phyloP scores from a whole-genome alignment of 2,329 filamentous ascomycete species.

The Cladosporium sp. region DNA sequence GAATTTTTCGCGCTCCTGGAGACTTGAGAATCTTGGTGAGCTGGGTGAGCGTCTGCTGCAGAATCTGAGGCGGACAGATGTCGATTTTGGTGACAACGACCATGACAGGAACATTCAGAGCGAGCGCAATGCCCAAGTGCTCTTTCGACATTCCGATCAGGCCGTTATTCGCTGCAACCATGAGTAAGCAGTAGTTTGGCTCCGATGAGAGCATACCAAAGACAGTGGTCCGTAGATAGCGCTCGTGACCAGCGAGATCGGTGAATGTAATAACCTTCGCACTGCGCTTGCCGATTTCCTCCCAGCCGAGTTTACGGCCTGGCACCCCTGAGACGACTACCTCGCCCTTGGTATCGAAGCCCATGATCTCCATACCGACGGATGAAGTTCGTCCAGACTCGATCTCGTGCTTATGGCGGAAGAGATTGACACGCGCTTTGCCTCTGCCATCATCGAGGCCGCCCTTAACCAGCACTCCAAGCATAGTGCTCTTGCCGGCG shows the following conservation, averaged over 20 bases:
- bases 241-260: constrained; percentile 92
- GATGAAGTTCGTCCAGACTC: constrained; percentile 94
- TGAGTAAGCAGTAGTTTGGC: constrained; percentile 95
- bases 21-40: constrained; percentile 92
- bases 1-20: constrained; percentile 90
- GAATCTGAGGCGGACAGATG: constrained; percentile 92
- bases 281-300: constrained; percentile 92
- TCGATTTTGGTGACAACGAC: constrained; percentile 98
- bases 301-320: constrained; percentile 89
- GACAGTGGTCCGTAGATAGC: constrained; percentile 92
- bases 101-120: constrained; percentile 96
- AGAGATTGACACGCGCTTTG: constrained; percentile 90
- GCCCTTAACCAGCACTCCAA: constrained; percentile 94
- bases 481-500: constrained; percentile 93
- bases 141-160: constrained; percentile 94
- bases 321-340: constrained; percentile 80
- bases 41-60: constrained; percentile 90
- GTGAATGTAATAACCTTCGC: constrained; percentile 97
- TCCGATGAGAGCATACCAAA: constrained; percentile 93
- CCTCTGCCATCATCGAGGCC: constrained; percentile 92
- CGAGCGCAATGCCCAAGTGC: constrained; percentile 90
- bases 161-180: constrained; percentile 98
- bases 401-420: constrained; percentile 96
- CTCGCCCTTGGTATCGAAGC: constrained; percentile 84
- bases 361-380: constrained; percentile 98